These are phyloP conservation scores for Penicillium digitatum DNA, from an alignment of 2,329 filamentous ascomycete species.

Conservation along the genomic window DNA sequence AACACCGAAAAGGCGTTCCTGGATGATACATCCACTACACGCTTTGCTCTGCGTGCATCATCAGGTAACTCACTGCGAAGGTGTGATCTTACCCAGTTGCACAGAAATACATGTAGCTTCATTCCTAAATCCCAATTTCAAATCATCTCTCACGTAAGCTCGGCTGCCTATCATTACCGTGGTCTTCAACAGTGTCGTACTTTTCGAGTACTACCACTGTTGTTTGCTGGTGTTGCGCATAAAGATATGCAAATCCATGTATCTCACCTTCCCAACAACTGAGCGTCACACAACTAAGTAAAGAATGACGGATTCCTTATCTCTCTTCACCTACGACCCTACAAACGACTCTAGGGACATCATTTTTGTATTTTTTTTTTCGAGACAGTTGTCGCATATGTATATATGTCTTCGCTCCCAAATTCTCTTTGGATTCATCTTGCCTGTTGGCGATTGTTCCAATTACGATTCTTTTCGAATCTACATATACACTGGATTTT, in stretches of 20 bases:
- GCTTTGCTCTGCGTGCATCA: not conserved
- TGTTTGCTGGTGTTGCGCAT: not conserved
- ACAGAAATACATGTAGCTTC: not conserved
- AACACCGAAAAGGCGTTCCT: not conserved
- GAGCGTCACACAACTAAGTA: too few relatives aligned
- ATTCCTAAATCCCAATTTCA: conserved; percentile 2
- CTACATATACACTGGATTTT: not conserved
- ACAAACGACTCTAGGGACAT: too few relatives aligned
- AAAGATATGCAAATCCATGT: not conserved
- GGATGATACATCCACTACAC: conserved; percentile 1
- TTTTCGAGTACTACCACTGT: not conserved
- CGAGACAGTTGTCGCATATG: too few relatives aligned
- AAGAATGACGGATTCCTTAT: too few relatives aligned
- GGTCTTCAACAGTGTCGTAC: not conserved
- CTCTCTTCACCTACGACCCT: too few relatives aligned
- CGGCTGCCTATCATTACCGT: not conserved
- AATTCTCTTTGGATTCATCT: too few relatives aligned
- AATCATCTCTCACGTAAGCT: not conserved
- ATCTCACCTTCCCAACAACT: not conserved
- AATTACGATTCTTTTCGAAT: too few relatives aligned
- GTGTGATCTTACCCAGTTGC: not conserved
- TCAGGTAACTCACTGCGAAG: not conserved
- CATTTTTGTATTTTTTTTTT: too few relatives aligned
- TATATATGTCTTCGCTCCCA: too few relatives aligned
- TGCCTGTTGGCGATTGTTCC: too few relatives aligned